Evolutionary conservation across 345 rosid species (phyloP), one percentile per base, ranked within the genome.

Genomic region (Brassica juncea): DNA sequence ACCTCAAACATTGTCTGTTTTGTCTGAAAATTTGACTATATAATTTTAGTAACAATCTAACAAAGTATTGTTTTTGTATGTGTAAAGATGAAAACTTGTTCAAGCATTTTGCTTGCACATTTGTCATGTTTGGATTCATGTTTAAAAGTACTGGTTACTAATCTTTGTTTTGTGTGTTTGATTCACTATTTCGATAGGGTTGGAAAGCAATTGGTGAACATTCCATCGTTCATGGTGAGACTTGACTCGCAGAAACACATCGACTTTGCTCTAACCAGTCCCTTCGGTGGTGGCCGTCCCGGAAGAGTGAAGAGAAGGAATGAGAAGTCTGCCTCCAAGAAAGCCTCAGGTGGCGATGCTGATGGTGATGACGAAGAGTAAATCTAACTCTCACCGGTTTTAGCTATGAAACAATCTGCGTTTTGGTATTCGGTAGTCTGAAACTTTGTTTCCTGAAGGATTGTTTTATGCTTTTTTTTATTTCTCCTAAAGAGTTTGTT

Each of bases 271-370:
- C 69, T 89, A 14, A 89, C 87, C 23, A 89, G 91, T 67, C 93
- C 93, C 34, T 84, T 89, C 3, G 91, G 89, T 6, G 89, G 91
- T 78, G 93, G 91, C 4, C 87, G 94, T 15, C 88, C 91, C 0
- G 94, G 92, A 16, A 86, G 94, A 76, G 94, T 88, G 65, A 90
- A 87, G 90, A 83, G 92, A 87, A 90, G 61, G 86, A 90, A 90
- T 52, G 82, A 78, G 74, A 88, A 77, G 80, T 89, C 94, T 44
- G 90, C 94, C 42, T 83, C 90, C 31, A 89, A 86, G 87, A 89
- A 88, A 81, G 88, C 89, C 8, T 68, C 89, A 4, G 94, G 93
- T 69, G 91, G 93, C 4, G 93, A 86, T 8, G 92, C 86, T 25
- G 91, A 88, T 2, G 94, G 88, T 15, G 94, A 90, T 47, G 92